Evolutionary conservation across 306 rosid species (phyloP), one percentile per base, ranked within the genome.

Genomic region (Alnus rubra): DNA sequence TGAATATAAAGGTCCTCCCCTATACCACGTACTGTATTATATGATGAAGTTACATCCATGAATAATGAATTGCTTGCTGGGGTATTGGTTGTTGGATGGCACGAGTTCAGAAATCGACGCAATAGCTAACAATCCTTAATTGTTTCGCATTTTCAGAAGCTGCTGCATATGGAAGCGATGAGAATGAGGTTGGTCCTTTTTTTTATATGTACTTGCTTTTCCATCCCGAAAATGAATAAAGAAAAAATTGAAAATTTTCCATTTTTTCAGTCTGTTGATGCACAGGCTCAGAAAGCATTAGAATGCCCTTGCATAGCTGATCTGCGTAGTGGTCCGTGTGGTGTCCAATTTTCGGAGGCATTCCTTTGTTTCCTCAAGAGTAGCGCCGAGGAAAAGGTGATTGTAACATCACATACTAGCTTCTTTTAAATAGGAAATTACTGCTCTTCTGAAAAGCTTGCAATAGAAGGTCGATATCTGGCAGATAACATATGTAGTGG

Each of bases 271-370:
- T 89, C 93, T 84, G 84, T 87, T 75, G 98, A 94, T 69, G 97
- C 78, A 54, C 91, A 87, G 89, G 92, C 97, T 75, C 89, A 90
- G 87, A 92, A 88, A 83, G 96, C 98, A 72, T 84, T 95, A 59
- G 94, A 92, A 68, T 95, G 98, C 75, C 98, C 98, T 81, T 95
- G 98, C 88, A 88, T 92, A 81, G 94, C 98, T 37, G 96, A 91
- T 79, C 81, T 95, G 80, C 91, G 92, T 75, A 91, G 71, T 67
- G 98, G 97, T 81, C 76, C 90, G 2, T 95, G 98, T 55, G 98
- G 98, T 53, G 79, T 28, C 80, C 98, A 88, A 79, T 95, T 95
- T 80, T 88, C 98, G 2, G 88, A 95, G 74, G 94, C 98, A 13
- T 95, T 95, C 81, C 84, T 91, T 3, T 95, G 98, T 81, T 95